These are phyloP conservation scores for Sarocladium brachiariae DNA, from an alignment of 2,329 filamentous ascomycete genomes.

Conservation along the genomic window DNA sequence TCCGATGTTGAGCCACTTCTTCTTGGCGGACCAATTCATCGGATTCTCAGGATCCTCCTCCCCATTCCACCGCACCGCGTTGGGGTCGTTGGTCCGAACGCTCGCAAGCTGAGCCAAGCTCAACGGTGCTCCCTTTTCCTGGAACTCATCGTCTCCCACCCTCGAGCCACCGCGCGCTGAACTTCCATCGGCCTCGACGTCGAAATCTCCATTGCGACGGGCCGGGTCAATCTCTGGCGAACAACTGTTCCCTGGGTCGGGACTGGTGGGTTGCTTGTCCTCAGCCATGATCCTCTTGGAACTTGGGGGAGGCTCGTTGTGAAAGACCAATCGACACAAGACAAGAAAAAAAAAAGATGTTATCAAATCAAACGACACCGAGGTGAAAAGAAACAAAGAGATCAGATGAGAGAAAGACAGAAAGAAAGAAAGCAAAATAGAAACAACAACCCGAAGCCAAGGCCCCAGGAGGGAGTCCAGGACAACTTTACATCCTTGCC, in stretches of 20 bases:
- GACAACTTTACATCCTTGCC: no score
- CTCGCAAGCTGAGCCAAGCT: not conserved
- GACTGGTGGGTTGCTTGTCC: not conserved
- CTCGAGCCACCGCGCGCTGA: not conserved
- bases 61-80: slow-evolving; percentile 50
- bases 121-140: not conserved
- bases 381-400: no score
- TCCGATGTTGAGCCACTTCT: slow-evolving; percentile 25
- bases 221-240: not conserved
- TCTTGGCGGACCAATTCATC: slow-evolving; percentile 56
- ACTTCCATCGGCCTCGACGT: slow-evolving; percentile 2
- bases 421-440: no score
- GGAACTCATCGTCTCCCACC: not conserved
- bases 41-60: slow-evolving; percentile 57
- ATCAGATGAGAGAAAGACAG: no score
- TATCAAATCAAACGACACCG: no score
- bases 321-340: no score
- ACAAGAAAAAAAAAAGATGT: no score
- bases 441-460: no score
- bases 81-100: not conserved
- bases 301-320: no score
- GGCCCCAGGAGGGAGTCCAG: no score
- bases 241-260: not conserved
- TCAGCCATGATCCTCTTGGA: not conserved
- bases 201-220: not conserved